Evolutionary conservation across 257 asterid species (phyloP).

Genomic region (Avicennia marina): DNA sequence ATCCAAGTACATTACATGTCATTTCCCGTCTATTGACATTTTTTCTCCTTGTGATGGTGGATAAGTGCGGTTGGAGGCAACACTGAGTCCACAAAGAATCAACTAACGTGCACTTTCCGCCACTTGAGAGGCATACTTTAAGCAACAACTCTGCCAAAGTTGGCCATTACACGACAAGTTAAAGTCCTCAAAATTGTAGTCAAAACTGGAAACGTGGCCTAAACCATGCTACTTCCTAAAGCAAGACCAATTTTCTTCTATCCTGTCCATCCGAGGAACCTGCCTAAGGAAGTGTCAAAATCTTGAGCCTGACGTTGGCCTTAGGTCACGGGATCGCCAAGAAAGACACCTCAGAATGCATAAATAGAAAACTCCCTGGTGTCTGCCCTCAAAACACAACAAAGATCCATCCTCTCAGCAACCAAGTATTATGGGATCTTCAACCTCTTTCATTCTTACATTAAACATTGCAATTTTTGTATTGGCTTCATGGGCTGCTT

Average conservation of each 20-base stretch:
- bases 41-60: too few species aligned
- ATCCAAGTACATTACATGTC: too few species aligned
- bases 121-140: constrained; percentile 15
- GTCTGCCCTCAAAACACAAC: neutral
- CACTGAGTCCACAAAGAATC: constrained; percentile 8
- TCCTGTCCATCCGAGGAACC: constrained; percentile 11
- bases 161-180: constrained; percentile 28
- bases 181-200: neutral
- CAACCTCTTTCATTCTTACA: constrained; percentile 18
- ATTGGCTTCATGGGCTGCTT: neutral
- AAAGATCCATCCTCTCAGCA: neutral
- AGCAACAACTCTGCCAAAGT: constrained; percentile 25
- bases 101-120: constrained; percentile 22
- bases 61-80: too few species aligned
- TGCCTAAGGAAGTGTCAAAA: neutral
- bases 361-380: constrained; percentile 12
- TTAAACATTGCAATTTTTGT: constrained; percentile 12
- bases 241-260: neutral
- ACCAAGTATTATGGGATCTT: constrained; percentile 15
- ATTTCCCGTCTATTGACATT: too few species aligned
- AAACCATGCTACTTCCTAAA: constrained; percentile 2
- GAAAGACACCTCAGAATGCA: constrained; percentile 9
- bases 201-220: constrained; percentile 2
- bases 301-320: constrained; percentile 15
- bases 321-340: constrained; percentile 11